Evolutionary conservation across 2,329 filamentous ascomycete species (phyloP).

Genomic region (Epichloe hybrida): DNA sequence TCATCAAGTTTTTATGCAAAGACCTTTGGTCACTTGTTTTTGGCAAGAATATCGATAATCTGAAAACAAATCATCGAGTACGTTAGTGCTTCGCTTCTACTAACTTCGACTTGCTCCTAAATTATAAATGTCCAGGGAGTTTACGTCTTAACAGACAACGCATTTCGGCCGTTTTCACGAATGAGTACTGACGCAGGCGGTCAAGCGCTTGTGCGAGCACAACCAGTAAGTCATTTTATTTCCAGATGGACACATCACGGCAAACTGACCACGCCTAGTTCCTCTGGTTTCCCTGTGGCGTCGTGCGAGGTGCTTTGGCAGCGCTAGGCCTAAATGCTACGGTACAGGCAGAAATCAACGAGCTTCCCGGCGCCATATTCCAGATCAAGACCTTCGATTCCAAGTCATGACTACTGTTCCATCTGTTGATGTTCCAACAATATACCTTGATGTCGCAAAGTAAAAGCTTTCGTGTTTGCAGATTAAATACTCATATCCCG

Average conservation of each 20-base stretch:
- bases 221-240: slow-evolving; percentile 48
- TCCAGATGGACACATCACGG: background rate
- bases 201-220: slow-evolving; percentile 59
- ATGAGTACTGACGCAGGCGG: slow-evolving; percentile 76
- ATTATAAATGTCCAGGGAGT: slow-evolving; percentile 49
- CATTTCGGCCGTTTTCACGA: slow-evolving; percentile 74
- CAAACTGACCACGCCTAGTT: slow-evolving; percentile 41
- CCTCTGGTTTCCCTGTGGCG: slow-evolving; percentile 86
- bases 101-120: background rate
- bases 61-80: slow-evolving; percentile 94
- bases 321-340: slow-evolving; percentile 82
- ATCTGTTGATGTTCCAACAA: background rate
- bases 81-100: slow-evolving; percentile 8
- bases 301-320: slow-evolving; percentile 85
- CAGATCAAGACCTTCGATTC: slow-evolving; percentile 77
- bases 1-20: slow-evolving; percentile 98
- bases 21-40: slow-evolving; percentile 93
- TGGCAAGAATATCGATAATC: slow-evolving; percentile 93
- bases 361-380: slow-evolving; percentile 80
- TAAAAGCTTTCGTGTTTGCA: background rate
- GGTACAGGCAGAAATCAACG: slow-evolving; percentile 79
- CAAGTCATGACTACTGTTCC: slow-evolving; percentile 37
- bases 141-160: slow-evolving; percentile 88
- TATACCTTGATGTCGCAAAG: background rate
- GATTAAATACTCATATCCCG: background rate